Evolutionary conservation across 2,329 filamentous ascomycete genomes (phyloP).

Genomic region (Lachnellula suecica): DNA sequence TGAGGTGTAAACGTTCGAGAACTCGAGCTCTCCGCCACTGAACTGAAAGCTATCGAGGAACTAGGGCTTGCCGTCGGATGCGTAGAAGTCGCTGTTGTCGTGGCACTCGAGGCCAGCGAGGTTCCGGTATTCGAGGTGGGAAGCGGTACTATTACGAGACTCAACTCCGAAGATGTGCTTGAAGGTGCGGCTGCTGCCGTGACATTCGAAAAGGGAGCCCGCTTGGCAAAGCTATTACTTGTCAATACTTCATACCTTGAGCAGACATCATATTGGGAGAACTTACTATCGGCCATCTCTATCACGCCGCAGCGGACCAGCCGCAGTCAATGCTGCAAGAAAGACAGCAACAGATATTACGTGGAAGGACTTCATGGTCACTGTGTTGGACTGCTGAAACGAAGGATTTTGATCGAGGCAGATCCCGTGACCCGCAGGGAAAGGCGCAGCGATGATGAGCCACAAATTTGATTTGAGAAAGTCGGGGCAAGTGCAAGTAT

Average conservation of each 20-base stretch:
- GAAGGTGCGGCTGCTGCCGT: neutral
- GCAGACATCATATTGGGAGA: neutral
- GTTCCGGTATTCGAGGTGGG: neutral
- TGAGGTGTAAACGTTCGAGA: too few relatives aligned
- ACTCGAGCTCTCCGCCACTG: neutral
- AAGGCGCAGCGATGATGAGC: constrained; percentile 1
- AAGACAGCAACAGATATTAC: constrained; percentile 13
- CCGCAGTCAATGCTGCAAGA: constrained; percentile 16
- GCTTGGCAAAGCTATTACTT: neutral
- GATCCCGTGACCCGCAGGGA: constrained; percentile 5
- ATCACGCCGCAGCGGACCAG: constrained; percentile 23
- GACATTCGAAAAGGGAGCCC: neutral
- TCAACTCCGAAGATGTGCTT: neutral
- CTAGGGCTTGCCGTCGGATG: neutral
- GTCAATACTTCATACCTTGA: constrained; percentile 4
- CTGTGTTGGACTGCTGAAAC: constrained; percentile 1
- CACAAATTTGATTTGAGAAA: neutral
- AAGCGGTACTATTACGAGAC: neutral
- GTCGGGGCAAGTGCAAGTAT: neutral
- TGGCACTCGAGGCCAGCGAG: neutral
- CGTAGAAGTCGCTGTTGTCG: neutral
- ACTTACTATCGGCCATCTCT: constrained; percentile 16
- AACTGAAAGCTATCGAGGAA: neutral
- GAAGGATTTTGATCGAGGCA: constrained; percentile 1
- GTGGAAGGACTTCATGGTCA: constrained; percentile 18